These are phyloP conservation scores for Capsicum baccatum DNA, from an alignment of 257 asterid genomes.

Conservation along the genomic window DNA sequence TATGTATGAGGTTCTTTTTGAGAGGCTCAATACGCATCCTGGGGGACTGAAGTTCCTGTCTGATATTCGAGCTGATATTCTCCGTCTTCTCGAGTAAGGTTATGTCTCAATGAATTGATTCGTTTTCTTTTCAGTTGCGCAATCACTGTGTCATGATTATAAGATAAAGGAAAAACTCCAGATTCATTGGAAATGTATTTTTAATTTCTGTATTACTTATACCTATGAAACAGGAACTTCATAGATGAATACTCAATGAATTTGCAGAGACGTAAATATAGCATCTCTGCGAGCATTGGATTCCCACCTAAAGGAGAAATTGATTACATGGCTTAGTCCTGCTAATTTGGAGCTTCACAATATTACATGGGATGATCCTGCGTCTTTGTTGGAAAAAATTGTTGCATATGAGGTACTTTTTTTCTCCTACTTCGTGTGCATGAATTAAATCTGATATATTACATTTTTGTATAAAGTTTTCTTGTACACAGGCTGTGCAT, in stretches of 20 bases:
- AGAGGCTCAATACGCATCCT: constrained; percentile 87
- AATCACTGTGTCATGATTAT: not conserved
- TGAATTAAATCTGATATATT: constrained; percentile 10
- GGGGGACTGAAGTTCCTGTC: constrained; percentile 92
- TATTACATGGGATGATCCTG: constrained; percentile 95
- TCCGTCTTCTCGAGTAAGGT: constrained; percentile 83
- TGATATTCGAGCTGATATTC: constrained; percentile 76
- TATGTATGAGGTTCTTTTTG: constrained; percentile 84
- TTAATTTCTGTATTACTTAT: not conserved
- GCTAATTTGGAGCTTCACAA: constrained; percentile 87
- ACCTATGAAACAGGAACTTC: constrained; percentile 11
- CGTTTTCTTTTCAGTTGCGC: constrained; percentile 10
- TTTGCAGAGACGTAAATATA: constrained; percentile 68
- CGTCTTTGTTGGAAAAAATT: constrained; percentile 93
- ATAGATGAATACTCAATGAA: constrained; percentile 25
- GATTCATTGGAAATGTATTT: not conserved
- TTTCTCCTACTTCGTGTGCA: constrained; percentile 20
- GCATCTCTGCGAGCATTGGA: constrained; percentile 81
- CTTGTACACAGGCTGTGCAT: constrained; percentile 82
- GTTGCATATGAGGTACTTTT: constrained; percentile 82
- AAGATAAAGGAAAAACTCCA: not conserved
- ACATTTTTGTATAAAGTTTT: constrained; percentile 11
- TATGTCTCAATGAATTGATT: constrained; percentile 40
- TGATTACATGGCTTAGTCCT: constrained; percentile 92
- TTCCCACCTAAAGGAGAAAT: constrained; percentile 90